phyloP scores from a whole-genome alignment of 805 yeast genomes.

The Teunomyces cretensis region DNA sequence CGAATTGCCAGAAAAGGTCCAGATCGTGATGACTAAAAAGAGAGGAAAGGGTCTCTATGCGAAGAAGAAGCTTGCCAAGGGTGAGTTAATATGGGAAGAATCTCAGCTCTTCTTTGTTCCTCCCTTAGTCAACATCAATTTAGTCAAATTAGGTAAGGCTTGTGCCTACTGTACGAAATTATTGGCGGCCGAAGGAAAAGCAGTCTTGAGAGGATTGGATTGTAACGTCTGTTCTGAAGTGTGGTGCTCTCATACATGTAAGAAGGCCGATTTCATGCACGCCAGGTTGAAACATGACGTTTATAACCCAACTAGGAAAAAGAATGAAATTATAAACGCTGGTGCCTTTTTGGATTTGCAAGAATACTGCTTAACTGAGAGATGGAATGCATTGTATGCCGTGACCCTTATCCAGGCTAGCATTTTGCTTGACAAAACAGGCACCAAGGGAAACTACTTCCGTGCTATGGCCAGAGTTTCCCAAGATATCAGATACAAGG shows the following conservation, averaged over 20 bases:
- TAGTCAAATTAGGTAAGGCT: slow-evolving; percentile 61
- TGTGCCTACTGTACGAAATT: slow-evolving; percentile 73
- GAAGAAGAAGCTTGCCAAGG: slow-evolving; percentile 43
- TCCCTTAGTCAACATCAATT: slow-evolving; percentile 61
- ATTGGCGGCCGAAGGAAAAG: slow-evolving; percentile 29
- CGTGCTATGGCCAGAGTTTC: slow-evolving; percentile 66
- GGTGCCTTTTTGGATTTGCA: slow-evolving; percentile 56
- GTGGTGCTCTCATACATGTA: slow-evolving; percentile 72
- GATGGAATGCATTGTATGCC: slow-evolving; percentile 70
- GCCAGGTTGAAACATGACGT: slow-evolving; percentile 55
- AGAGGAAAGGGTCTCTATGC: slow-evolving; percentile 67
- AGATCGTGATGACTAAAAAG: slow-evolving; percentile 47
- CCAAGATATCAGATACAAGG: slow-evolving; percentile 62
- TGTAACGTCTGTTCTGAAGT: slow-evolving; percentile 63
- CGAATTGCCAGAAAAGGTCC: slow-evolving; percentile 43
- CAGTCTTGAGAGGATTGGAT: slow-evolving; percentile 51
- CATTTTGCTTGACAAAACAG: slow-evolving; percentile 41
- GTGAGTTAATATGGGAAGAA: slow-evolving; percentile 63
- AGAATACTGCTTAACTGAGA: slow-evolving; percentile 59
- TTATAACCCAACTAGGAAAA: slow-evolving; percentile 28
- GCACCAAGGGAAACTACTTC: slow-evolving; percentile 45
- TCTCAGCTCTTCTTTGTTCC: slow-evolving; percentile 59
- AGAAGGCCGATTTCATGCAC: slow-evolving; percentile 52
- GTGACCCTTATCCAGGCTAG: slow-evolving; percentile 57
- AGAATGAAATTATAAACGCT: slow-evolving; percentile 40